These are phyloP conservation scores for Ascochyta viciae-villosae DNA, from an alignment of 2,329 filamentous ascomycete genomes.

Conservation along the genomic window DNA sequence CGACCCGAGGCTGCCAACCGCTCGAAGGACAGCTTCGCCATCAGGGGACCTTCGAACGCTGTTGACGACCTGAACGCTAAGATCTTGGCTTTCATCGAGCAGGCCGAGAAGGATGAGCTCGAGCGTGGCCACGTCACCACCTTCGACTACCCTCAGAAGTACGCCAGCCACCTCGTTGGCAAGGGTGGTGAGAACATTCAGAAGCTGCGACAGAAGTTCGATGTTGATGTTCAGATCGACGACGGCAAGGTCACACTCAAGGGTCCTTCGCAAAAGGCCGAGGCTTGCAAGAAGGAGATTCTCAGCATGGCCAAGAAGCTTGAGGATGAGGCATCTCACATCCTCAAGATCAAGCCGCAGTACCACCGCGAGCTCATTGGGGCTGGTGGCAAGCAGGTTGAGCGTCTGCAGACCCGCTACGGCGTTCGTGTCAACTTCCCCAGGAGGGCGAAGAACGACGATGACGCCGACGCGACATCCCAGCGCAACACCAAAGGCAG, in stretches of 20 bases:
- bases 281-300: slow-evolving; percentile 84
- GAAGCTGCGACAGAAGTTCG: slow-evolving; percentile 72
- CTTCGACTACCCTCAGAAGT: slow-evolving; percentile 96
- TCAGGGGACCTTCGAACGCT: slow-evolving; percentile 77
- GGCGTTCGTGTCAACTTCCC: slow-evolving; percentile 97
- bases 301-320: slow-evolving; percentile 78
- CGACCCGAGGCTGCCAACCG: slow-evolving; percentile 60
- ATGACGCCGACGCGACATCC: slow-evolving; percentile 73
- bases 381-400: slow-evolving; percentile 84
- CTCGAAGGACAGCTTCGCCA: slow-evolving; percentile 64
- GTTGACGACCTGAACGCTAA: slow-evolving; percentile 77
- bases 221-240: slow-evolving; percentile 84
- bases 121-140: slow-evolving; percentile 85
- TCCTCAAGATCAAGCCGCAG: slow-evolving; percentile 89
- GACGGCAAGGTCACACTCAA: slow-evolving; percentile 95
- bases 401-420: slow-evolving; percentile 90
- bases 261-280: slow-evolving; percentile 93
- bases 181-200: slow-evolving; percentile 73
- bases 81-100: slow-evolving; percentile 79
- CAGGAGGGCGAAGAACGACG: slow-evolving; percentile 69
- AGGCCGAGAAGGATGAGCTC: slow-evolving; percentile 91
- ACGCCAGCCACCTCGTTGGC: slow-evolving; percentile 82
- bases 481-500: slow-evolving; percentile 66
- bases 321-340: slow-evolving; percentile 88
- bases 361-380: slow-evolving; percentile 96